A percentile compares a stretch with the other conserved stretches of the same genome.
Evolutionary conservation across 2,329 filamentous ascomycete species (phyloP).

Genomic region (Colletotrichum godetiae): DNA sequence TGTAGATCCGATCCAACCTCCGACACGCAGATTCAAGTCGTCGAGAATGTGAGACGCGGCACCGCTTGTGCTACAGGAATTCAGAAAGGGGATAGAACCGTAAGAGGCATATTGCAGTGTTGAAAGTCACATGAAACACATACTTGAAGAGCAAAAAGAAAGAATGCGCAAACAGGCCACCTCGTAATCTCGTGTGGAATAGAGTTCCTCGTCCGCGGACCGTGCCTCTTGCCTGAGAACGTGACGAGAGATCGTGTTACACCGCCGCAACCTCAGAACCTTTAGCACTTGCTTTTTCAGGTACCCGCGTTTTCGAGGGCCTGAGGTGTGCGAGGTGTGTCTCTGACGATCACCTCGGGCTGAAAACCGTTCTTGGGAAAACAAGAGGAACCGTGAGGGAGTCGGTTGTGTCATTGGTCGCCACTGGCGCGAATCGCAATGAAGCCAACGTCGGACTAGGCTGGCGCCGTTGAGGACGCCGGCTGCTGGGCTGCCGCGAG

Average conservation of each 20-base stretch:
- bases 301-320: constrained; percentile 28
- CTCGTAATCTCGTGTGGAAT: neutral
- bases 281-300: constrained; percentile 27
- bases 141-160: neutral
- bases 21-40: neutral
- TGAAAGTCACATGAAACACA: neutral
- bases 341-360: constrained; percentile 26
- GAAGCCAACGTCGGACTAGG: constrained; percentile 32
- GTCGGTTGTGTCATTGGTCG: constrained; percentile 31
- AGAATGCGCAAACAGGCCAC: neutral
- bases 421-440: constrained; percentile 32
- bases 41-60: constrained; percentile 32
- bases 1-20: constrained; percentile 24
- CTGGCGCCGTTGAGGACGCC: constrained; percentile 22
- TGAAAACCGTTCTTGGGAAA: constrained; percentile 23
- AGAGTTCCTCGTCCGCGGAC: neutral
- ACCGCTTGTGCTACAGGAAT: constrained; percentile 5
- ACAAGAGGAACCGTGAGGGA: neutral
- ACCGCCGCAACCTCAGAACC: neutral
- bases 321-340: constrained; percentile 15
- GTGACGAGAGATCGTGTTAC: neutral
- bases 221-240: neutral
- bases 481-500: constrained; percentile 25
- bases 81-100: neutral
- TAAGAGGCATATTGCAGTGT: too few species aligned